Evolutionary conservation across 352 stramenopile species (phyloP), one percentile per base, ranked within the genome.

Genomic region (Labyrinthula sp.): DNA sequence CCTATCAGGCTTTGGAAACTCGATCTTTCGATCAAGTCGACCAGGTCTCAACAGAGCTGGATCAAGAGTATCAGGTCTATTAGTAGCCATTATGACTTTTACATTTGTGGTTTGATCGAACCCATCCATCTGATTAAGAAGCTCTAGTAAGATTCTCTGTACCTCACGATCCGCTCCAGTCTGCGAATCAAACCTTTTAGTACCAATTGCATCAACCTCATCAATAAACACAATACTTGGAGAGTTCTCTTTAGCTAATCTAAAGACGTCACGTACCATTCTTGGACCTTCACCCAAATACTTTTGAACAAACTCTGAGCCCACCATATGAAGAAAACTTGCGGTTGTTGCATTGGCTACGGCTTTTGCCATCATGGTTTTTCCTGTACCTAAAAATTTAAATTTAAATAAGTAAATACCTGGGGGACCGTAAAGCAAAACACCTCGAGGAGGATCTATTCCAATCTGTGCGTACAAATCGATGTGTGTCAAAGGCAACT

Each of bases 221-320:
- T 99, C 91, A 57, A 99, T 99, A 63, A 99, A 99, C 30, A 99
- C 79, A 48, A 99, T 94, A 45, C 79, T 85, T 5, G 89, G 89
- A 29, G 87, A 85, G 66, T 98, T 99, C 63, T 99, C 89, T 47
- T 90, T 86, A 27, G 91, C 91, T 14, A 99, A 73, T 3, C 89
- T 80, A 65, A 99, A 99, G n/a, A 99, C 89, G 63, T 99, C 89
- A 40, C 91, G 82, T 40, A 99, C 91, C 89, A 99, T 99, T 30
- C 89, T 83, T 34, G 91, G 89, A n/a, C 91, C 91, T 69, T 63
- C 55, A 15, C 77, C 76, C 8, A 98, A 59, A 58, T 98, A 99
- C 67, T 99, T 99, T 63, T 99, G 91, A 35, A 99, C 91, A 63
- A 99, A 99, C 69, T 99, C 89, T 0, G 81, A 95, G 35, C 88